Conservation (phyloP, 805 yeast species). For the Limtongia smithiae region DNA sequence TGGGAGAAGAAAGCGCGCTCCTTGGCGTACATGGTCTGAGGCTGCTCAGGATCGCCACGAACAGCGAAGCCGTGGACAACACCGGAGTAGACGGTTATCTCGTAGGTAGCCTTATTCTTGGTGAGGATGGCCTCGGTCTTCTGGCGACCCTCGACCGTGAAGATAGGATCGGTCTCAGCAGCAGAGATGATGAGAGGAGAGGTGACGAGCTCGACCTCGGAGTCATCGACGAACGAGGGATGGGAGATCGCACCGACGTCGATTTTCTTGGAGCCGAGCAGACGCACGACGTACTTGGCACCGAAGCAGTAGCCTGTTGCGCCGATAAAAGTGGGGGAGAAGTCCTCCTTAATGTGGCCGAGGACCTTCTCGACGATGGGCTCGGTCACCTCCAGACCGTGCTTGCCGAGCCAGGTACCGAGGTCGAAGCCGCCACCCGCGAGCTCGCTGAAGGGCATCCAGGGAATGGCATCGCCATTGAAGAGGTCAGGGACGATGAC, state of each 20-base stretch:
- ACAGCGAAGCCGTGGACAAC: conserved; percentile 75
- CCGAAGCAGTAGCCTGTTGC: conserved; percentile 83
- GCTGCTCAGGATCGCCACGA: conserved; percentile 24
- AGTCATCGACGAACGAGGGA: conserved; percentile 68
- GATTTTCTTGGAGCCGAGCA: conserved; percentile 41
- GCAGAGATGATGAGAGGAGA: conserved; percentile 67
- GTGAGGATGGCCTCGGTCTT: conserved; percentile 57
- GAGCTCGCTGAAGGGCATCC: conserved; percentile 26
- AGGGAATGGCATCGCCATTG: conserved; percentile 49
- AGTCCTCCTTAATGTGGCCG: conserved; percentile 43
- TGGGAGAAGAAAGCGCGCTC: conserved; percentile 24
- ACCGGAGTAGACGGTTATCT: conserved; percentile 58
- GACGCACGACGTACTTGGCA: conserved; percentile 62
- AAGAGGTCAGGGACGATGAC: conserved; percentile 77
- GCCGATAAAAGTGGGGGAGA: conserved; percentile 49
- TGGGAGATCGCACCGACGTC: conserved; percentile 76
- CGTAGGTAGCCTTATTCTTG: conserved; percentile 54
- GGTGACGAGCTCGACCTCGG: conserved; percentile 59
- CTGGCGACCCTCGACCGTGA: conserved; percentile 60
- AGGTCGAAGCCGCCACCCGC: conserved; percentile 27
- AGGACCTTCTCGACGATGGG: conserved; percentile 52
- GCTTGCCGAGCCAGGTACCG: conserved; percentile 52
- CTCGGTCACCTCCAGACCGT: conserved; percentile 47
- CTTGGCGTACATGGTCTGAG: conserved; percentile 24
- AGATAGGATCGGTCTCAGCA: conserved; percentile 62